Evolutionary conservation across 345 rosid genomes (phyloP), one percentile per base, ranked within the genome.

Genomic region (Chamaenerion angustifolium): DNA sequence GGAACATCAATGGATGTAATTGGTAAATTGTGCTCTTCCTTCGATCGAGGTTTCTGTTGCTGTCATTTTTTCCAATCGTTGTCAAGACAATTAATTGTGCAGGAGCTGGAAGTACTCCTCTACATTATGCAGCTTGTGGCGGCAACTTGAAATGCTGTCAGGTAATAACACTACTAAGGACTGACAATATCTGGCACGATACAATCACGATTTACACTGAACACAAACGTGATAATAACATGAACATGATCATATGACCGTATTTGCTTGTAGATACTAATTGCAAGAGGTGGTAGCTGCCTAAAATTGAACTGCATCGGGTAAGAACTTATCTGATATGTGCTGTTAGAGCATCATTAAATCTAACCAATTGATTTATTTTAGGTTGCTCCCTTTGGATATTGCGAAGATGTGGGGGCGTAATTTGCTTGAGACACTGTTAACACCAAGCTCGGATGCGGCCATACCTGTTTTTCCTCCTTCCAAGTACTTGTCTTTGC

Each of bases 1-100:
- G 98, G 98, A 68, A 81, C 95, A 62, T 79, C 98, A 15, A 81
- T 90, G 98, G 98, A 90, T 79, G 72, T 86, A 72, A 90, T 86
- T 59, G 95, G 98, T 90, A 52, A 52, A 50, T 48, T 9, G 40
- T 3, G 14, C 42, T 25, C 37, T 43, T 43, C 44, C 25, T n/a
- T 40, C 54, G 13, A 41, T 27, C 19, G 35, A 12, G 8, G 19
- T 10, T 19, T 13, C 21, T 10, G 15, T 23, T 49, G 10, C n/a
- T 10, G 11, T 7, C 18, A 17, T 21, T 21, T 49, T 7, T 37
- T 49, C 14, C 37, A 13, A 43, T 1, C n/a, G n/a, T 6, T 5
- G 16, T 7, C 16, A 14, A 43, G 6, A 43, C 16, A n/a, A n/a
- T n/a, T n/a, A 12, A 10, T 17, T 25, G 8, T 17, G 17, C 49